phyloP scores from a whole-genome alignment of 2,329 filamentous ascomycete genomes.

The Fusarium paranaense region DNA sequence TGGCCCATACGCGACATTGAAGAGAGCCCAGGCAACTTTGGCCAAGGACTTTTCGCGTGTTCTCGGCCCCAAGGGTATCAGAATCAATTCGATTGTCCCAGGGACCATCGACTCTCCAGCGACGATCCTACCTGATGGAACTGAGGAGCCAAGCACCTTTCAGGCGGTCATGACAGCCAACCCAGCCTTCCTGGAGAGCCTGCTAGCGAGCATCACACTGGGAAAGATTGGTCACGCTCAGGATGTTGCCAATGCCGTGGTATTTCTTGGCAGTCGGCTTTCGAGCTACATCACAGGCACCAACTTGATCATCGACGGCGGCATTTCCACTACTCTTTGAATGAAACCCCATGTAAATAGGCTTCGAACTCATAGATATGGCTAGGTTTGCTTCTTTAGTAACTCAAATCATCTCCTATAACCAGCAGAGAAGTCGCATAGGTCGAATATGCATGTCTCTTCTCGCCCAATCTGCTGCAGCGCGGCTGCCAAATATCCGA shows the following conservation, averaged over 20 bases:
- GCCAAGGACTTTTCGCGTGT: slow-evolving; percentile 39
- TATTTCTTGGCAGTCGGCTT: slow-evolving; percentile 40
- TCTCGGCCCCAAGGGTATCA: slow-evolving; percentile 36
- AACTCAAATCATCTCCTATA: neutral
- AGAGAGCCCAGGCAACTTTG: slow-evolving; percentile 40
- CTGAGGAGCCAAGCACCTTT: slow-evolving; percentile 36
- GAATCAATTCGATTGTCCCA: slow-evolving; percentile 39
- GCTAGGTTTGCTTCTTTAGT: neutral
- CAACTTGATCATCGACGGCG: slow-evolving; percentile 41
- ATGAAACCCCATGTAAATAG: neutral
- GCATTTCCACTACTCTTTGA: slow-evolving; percentile 8
- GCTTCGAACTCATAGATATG: neutral
- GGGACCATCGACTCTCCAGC: slow-evolving; percentile 36
- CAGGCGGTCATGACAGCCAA: slow-evolving; percentile 4
- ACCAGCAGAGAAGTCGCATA: neutral
- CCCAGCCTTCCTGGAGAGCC: slow-evolving; percentile 7
- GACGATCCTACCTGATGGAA: slow-evolving; percentile 29
- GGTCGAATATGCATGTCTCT: neutral
- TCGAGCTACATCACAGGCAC: slow-evolving; percentile 35
- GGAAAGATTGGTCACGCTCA: slow-evolving; percentile 23
- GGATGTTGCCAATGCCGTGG: slow-evolving; percentile 39
- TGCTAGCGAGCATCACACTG: slow-evolving; percentile 26
- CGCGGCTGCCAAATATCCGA: neutral
- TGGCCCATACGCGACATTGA: slow-evolving; percentile 38
- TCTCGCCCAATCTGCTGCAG: neutral